Percentiles rank a stretch among this genome's conserved stretches.
These are phyloP conservation scores for Ogataea trehalophila DNA, from an alignment of 805 yeast genomes.

Conservation along the genomic window DNA sequence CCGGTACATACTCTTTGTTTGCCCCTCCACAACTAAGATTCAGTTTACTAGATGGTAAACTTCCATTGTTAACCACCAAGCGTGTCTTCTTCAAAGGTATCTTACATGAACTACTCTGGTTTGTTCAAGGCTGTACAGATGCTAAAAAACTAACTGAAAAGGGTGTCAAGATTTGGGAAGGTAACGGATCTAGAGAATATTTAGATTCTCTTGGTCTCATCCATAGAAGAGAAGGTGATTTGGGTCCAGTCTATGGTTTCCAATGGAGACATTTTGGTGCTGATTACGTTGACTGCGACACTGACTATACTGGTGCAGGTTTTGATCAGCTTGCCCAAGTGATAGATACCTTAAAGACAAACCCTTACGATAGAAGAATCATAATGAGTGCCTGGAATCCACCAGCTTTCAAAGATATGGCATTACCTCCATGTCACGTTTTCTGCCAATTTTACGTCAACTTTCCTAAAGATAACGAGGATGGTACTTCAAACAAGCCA, in stretches of 20 bases:
- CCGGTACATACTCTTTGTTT: constrained; percentile 86
- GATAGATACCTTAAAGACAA: constrained; percentile 72
- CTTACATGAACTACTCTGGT: constrained; percentile 89
- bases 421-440: constrained; percentile 97
- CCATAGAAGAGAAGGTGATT: constrained; percentile 83
- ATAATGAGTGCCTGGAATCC: constrained; percentile 99
- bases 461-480: constrained; percentile 48
- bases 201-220: constrained; percentile 78
- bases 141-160: constrained; percentile 71
- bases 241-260: constrained; percentile 98
- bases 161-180: constrained; percentile 98
- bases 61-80: constrained; percentile 91
- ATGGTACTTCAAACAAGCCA: constrained; percentile 37
- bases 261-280: constrained; percentile 99
- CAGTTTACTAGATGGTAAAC: constrained; percentile 60
- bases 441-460: constrained; percentile 92
- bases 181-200: constrained; percentile 92
- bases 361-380: constrained; percentile 92
- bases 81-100: constrained; percentile 87
- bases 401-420: constrained; percentile 90
- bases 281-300: constrained; percentile 76
- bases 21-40: constrained; percentile 96
- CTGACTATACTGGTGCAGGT: constrained; percentile 85
- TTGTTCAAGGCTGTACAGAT: constrained; percentile 84
- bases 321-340: constrained; percentile 83